phyloP scores from a whole-genome alignment of 1,284 basidiomycete species.

The Ustilago sp. region DNA sequence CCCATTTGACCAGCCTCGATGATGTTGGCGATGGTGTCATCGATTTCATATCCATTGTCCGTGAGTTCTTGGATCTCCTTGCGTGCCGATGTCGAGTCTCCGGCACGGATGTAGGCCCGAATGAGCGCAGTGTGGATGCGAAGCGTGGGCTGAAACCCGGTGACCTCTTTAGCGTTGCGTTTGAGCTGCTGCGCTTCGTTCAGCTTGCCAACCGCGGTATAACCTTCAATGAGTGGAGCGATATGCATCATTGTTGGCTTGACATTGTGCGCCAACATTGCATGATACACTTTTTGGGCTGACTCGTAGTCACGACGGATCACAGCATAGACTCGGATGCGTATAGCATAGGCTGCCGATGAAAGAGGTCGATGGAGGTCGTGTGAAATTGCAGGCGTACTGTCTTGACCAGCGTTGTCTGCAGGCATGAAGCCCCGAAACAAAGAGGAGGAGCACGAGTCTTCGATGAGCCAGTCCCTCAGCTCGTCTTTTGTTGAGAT shows the following conservation, averaged over 20 bases:
- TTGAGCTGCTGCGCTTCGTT: slow-evolving; percentile 44
- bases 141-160: slow-evolving; percentile 28
- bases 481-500: slow-evolving; percentile 25
- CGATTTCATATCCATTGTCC: slow-evolving; percentile 29
- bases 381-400: slow-evolving; percentile 4
- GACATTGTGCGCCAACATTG: slow-evolving; percentile 47
- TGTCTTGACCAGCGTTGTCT: neutral
- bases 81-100: slow-evolving; percentile 20
- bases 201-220: slow-evolving; percentile 31
- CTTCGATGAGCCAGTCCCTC: slow-evolving; percentile 35
- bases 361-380: slow-evolving; percentile 31
- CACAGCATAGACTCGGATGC: slow-evolving; percentile 52
- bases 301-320: slow-evolving; percentile 41
- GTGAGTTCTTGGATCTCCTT: slow-evolving; percentile 34
- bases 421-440: neutral
- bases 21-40: slow-evolving; percentile 42
- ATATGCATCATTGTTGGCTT: slow-evolving; percentile 49
- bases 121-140: slow-evolving; percentile 51
- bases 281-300: slow-evolving; percentile 42
- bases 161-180: slow-evolving; percentile 29
- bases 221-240: slow-evolving; percentile 50
- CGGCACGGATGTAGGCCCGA: slow-evolving; percentile 35
- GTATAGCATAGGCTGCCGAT: slow-evolving; percentile 42
- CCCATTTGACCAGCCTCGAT: slow-evolving; percentile 40
- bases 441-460: slow-evolving; percentile 27